phyloP scores from a whole-genome alignment of 225 moss, liverwort and hornwort species.

The Rhytidiadelphus loreus region DNA sequence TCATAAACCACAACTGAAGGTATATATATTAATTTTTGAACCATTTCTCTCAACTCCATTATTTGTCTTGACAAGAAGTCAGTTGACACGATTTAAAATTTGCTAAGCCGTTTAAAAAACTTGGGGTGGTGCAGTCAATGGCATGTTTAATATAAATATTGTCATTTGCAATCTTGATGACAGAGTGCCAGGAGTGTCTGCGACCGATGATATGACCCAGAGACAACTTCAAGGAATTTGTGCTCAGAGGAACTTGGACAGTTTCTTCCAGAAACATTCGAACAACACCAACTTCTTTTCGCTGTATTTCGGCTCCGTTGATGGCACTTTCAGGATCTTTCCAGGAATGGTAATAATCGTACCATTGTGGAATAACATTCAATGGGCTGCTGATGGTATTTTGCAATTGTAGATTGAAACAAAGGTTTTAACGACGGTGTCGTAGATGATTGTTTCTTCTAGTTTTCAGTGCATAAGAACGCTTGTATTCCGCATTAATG shows the following conservation, averaged over 20 bases:
- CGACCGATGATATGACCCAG: rapidly evolving
- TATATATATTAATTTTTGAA: too few relatives aligned
- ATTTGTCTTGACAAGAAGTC: not conserved
- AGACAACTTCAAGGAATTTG: not conserved
- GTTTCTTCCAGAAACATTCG: not conserved
- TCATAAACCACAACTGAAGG: not conserved
- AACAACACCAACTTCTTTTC: not conserved
- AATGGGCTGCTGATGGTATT: not conserved
- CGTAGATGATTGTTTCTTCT: too few relatives aligned
- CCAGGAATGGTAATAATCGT: not conserved
- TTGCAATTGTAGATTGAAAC: not conserved
- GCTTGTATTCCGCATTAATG: not conserved
- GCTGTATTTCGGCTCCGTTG: not conserved
- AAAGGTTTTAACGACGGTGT: not conserved
- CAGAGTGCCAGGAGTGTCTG: not conserved
- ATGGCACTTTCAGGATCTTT: not conserved
- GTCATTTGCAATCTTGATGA: not conserved
- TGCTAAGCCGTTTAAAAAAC: not conserved
- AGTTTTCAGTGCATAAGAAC: not conserved
- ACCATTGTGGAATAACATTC: too few relatives aligned
- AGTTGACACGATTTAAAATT: too few relatives aligned
- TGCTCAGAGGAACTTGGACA: not conserved
- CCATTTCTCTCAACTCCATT: not conserved
- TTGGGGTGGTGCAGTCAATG: not conserved
- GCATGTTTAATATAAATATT: too few relatives aligned